Base-by-base conservation (phyloP, 2,329 filamentous ascomycete species). In the Xylariales sp. region DNA sequence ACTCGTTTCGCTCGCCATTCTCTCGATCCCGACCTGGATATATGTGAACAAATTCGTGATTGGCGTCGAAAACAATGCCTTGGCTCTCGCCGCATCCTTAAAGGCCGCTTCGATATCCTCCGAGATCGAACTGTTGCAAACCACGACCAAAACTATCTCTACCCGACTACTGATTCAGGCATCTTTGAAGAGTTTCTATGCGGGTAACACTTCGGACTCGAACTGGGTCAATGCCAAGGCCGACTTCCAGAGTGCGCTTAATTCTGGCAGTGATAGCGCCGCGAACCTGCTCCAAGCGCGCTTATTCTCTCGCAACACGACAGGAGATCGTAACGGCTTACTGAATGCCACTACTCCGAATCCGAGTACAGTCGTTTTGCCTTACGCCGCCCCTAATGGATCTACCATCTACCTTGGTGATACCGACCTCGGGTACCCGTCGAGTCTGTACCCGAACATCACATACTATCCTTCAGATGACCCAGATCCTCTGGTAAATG, bases 81-180 rank as follows among this genome's bases (percentile, higher is more conserved):
- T 96, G 35, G 70, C 81, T 19, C 72, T 95, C 47, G 88, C 88
- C 1, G 90, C 90, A 5, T 89, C 86, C 3, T 80, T 95, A 57
- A 95, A 95, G 62, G 84, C 89, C 15, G 82, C 86, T 21, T 84
- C 91, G 57, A 75, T 96, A 48, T 73, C 84, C 5, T 84, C 87
- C 39, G 86, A 88, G 58, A 76, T 96, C 42, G 73, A 87, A 38
- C 74, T 95, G 38, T 79, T 95, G 51, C 79, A 89, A 64, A 85
- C 85, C 22, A 84, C 81, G 45, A 85, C 82, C 56, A 71, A 74
- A 42, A 83, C 84, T 41, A 83, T 93, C 32, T 71, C 83, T 5
- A 89, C 86, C 0, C 71, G 81, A 45, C 60, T 84, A 15, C 58
- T 84, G 16, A 62, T 84, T 14, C 80, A 84, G 52, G 43, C 65